Base-by-base conservation (phyloP, 2,329 filamentous ascomycete species). In the Paecilomyces variotii region DNA sequence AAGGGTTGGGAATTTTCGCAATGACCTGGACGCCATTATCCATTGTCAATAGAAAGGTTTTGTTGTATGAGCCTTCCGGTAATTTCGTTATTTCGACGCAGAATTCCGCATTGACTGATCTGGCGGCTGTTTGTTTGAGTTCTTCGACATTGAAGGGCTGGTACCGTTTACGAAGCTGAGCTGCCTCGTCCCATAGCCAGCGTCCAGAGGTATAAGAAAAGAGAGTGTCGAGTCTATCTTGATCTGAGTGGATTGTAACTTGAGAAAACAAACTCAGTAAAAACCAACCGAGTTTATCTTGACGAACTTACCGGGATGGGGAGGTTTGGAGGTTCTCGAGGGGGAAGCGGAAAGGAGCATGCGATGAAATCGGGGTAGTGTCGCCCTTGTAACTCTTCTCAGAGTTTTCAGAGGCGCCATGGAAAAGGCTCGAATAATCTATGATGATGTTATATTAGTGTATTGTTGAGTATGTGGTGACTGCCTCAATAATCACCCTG, bases 41-140 rank as follows among this genome's bases (percentile, higher is more conserved):
- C 63, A 63, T 64, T 4, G 63, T 61, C 49, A 74, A 61, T 24
- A 67, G 30, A 60, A 73, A 73, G 24, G 68, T 63, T 70, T 70
- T 57, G 59, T 68, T 77, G 63, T 60, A 63, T 25, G 39, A 56
- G 19, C 61, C 63, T 55, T 66, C 62, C 3, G 60, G 34, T 27
- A 72, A 59, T 62, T 74, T 74, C 19, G 55, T 64, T 14, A 77
- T 69, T 14, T 67, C 67, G 4, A 67, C 59, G 62, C 72, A 74
- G 2, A 55, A 59, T 50, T 64, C 57, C 12, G 72, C 66, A 24
- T 69, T 68, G 45, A 70, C 57, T 51, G 63, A 65, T 52, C 64
- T 56, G 49, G 67, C 68, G 28, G 70, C 72, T 50, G 72, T 60
- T 25, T 64, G 54, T 56, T 69, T 58, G 26, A 77, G 68, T 54